phyloP scores from a whole-genome alignment of 164 flowering plant species.

The Liriodendron chinense region DNA sequence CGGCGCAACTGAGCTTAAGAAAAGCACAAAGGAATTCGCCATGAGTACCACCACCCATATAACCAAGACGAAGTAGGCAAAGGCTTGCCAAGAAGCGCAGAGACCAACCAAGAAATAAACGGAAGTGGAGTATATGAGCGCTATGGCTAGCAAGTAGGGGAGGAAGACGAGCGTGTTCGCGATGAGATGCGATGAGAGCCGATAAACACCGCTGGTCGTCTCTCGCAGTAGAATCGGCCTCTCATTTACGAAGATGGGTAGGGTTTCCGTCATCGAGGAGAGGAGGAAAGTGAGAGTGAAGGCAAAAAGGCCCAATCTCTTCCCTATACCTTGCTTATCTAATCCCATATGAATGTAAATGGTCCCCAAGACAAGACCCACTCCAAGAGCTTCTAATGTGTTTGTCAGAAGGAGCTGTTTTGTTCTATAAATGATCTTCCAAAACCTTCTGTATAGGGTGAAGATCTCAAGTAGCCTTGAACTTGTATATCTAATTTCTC shows the following conservation, averaged over 20 bases:
- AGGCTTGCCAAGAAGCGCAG: slow-evolving; percentile 72
- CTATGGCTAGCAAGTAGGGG: slow-evolving; percentile 72
- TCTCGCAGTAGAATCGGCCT: slow-evolving; percentile 77
- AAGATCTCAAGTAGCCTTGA: slow-evolving; percentile 60
- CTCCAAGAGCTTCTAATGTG: slow-evolving; percentile 73
- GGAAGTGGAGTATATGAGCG: slow-evolving; percentile 64
- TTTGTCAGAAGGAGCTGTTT: slow-evolving; percentile 77
- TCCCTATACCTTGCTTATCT: slow-evolving; percentile 67
- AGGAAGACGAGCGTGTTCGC: slow-evolving; percentile 91
- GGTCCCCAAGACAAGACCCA: slow-evolving; percentile 83
- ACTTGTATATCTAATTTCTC: slow-evolving; percentile 41
- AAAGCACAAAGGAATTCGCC: slow-evolving; percentile 92
- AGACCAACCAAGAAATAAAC: slow-evolving; percentile 90
- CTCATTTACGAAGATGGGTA: slow-evolving; percentile 87
- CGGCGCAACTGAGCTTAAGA: slow-evolving; percentile 83
- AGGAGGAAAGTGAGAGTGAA: slow-evolving; percentile 95
- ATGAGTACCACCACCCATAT: slow-evolving; percentile 79
- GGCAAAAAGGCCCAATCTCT: slow-evolving; percentile 89
- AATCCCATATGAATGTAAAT: slow-evolving; percentile 77
- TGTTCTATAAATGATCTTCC: slow-evolving; percentile 86
- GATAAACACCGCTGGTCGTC: slow-evolving; percentile 79
- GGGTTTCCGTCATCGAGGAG: slow-evolving; percentile 89
- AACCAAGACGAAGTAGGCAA: slow-evolving; percentile 69
- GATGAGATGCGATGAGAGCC: slow-evolving; percentile 73
- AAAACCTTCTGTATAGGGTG: slow-evolving; percentile 57